phyloP scores from a whole-genome alignment of 352 stramenopile species.

The Achlya hypogyna region DNA sequence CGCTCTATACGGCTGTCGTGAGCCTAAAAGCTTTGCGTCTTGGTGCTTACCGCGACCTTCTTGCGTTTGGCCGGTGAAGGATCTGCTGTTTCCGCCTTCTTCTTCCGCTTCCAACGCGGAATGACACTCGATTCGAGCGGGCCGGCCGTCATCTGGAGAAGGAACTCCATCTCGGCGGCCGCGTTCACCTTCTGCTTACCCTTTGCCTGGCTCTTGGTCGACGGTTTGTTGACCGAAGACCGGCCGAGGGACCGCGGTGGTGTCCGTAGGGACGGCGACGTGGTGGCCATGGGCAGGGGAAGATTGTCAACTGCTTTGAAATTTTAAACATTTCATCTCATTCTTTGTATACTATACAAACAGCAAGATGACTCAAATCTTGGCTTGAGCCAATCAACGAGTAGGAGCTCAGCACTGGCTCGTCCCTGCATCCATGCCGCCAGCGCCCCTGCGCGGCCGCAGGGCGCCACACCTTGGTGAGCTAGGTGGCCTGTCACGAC shows the following conservation, averaged over 20 bases:
- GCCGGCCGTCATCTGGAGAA: slow-evolving; percentile 2
- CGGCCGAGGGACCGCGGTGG: neutral
- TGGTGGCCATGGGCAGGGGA: neutral
- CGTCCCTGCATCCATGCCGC: neutral
- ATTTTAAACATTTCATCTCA: neutral
- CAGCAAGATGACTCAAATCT: neutral
- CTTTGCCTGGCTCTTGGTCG: neutral
- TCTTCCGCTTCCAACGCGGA: slow-evolving; percentile 16
- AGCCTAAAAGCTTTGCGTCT: too few relatives aligned
- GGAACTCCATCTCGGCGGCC: neutral
- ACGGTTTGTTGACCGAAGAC: neutral
- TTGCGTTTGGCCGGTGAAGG: neutral
- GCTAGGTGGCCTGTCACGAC: too few relatives aligned
- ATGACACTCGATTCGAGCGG: slow-evolving; percentile 3
- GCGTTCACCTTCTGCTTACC: neutral
- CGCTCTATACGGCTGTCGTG: slow-evolving; percentile 23
- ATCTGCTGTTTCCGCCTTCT: slow-evolving; percentile 6
- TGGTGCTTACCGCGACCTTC: neutral
- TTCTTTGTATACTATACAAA: neutral
- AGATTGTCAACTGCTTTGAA: neutral
- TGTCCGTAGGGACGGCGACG: neutral
- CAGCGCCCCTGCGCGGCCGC: neutral
- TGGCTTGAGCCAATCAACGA: neutral
- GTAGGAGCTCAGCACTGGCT: neutral
- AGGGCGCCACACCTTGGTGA: too few relatives aligned